phyloP scores from a whole-genome alignment of 108 stramenopile species.

The Pelagomonas calceolata region DNA sequence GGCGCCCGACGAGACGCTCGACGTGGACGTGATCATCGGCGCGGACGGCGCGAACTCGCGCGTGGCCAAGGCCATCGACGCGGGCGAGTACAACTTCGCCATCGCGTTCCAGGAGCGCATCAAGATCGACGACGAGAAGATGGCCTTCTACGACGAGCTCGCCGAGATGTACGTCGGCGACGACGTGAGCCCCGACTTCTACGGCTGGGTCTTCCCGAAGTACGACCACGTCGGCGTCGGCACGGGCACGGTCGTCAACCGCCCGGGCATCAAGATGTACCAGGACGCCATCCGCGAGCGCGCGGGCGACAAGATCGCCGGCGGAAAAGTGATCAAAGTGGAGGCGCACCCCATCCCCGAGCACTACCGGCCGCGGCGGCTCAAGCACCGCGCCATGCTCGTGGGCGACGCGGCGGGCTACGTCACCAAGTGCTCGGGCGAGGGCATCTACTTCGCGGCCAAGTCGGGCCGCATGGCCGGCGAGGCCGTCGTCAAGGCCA shows the following conservation, averaged over 20 bases:
- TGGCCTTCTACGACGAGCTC: conserved; percentile 95
- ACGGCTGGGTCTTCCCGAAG: conserved; percentile 98
- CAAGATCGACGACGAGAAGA: conserved; percentile 91
- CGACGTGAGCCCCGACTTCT: conserved; percentile 94
- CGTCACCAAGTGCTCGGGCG: conserved; percentile 95
- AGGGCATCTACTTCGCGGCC: conserved; percentile 97
- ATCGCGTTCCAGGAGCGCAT: conserved; percentile 98
- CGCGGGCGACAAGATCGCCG: conserved; percentile 90
- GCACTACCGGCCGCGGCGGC: conserved; percentile 90
- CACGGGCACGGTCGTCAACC: conserved; percentile 94
- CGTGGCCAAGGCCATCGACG: conserved; percentile 97
- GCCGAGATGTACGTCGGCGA: conserved; percentile 98
- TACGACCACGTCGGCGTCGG: conserved; percentile 98
- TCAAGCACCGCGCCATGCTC: conserved; percentile 78
- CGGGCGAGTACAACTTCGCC: conserved; percentile 93
- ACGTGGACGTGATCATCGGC: conserved; percentile 83
- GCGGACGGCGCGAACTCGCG: conserved; percentile 95
- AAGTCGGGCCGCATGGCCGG: conserved; percentile 96
- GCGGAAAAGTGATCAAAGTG: conserved; percentile 95
- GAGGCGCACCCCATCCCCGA: conserved; percentile 98
- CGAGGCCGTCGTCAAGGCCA: conserved; percentile 75
- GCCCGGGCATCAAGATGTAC: conserved; percentile 96
- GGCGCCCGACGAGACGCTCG: conserved; percentile 63
- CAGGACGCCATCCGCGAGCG: conserved; percentile 97
- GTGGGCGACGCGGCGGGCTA: conserved; percentile 97